Evolutionary conservation across 768 basidiomycete species (phyloP).

Genomic region (Lyophyllum semitale): DNA sequence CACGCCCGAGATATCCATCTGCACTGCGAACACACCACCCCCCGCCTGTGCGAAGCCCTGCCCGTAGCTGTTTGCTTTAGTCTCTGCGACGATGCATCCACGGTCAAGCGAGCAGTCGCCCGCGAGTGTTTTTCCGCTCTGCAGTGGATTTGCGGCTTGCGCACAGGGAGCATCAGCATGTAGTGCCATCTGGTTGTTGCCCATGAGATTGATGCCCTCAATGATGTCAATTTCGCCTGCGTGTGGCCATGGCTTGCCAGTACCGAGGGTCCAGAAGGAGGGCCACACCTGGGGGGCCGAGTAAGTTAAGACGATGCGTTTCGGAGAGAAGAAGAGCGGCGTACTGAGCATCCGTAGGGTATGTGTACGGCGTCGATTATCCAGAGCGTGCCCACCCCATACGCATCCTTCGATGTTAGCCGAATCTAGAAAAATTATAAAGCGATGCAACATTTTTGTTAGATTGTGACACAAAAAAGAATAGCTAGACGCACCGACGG

Average conservation of each 20-base stretch:
- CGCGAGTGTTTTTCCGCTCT: slow-evolving; percentile 31
- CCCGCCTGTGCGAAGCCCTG: slow-evolving; percentile 48
- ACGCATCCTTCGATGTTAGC: slow-evolving; percentile 43
- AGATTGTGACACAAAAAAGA: not conserved
- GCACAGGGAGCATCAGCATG: slow-evolving; percentile 46
- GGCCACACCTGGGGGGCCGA: slow-evolving; percentile 41
- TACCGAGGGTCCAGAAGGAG: slow-evolving; percentile 47
- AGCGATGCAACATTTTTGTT: not conserved
- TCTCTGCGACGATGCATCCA: slow-evolving; percentile 49
- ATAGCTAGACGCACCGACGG: slow-evolving; percentile 50
- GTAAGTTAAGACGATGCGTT: not conserved
- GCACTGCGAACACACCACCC: slow-evolving; percentile 63
- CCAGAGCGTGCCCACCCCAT: slow-evolving; percentile 43
- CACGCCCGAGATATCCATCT: slow-evolving; percentile 57
- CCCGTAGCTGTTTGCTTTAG: slow-evolving; percentile 47
- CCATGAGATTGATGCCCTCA: slow-evolving; percentile 59
- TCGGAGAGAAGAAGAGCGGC: slow-evolving; percentile 14
- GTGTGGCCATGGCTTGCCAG: slow-evolving; percentile 37
- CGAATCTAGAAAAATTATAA: slow-evolving; percentile 36
- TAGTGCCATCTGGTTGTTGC: slow-evolving; percentile 57
- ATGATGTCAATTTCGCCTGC: slow-evolving; percentile 54
- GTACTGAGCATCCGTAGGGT: slow-evolving; percentile 59
- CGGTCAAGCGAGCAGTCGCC: slow-evolving; percentile 31
- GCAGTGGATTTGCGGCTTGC: slow-evolving; percentile 24
- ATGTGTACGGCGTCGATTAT: slow-evolving; percentile 45